phyloP scores from a whole-genome alignment of 192 early-diverging fungal genomes.

The Mycoemilia scoparia region DNA sequence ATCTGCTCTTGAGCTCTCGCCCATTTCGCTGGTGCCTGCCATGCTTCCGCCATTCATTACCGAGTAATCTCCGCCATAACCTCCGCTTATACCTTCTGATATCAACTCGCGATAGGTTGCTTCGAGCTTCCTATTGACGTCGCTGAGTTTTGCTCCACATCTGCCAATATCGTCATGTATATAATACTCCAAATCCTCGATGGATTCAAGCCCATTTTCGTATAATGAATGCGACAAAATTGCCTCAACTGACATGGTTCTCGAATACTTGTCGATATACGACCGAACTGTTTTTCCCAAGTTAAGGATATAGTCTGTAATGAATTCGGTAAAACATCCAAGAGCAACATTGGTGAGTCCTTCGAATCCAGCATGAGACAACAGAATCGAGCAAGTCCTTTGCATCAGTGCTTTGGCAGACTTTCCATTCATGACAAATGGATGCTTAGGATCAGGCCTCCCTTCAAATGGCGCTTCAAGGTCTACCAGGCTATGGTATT shows the following conservation, averaged over 20 bases:
- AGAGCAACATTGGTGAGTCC: conserved; percentile 44
- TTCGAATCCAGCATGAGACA: conserved; percentile 85
- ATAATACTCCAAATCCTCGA: conserved; percentile 56
- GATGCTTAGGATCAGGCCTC: conserved; percentile 18
- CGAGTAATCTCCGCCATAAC: conserved; percentile 19
- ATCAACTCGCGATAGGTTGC: conserved; percentile 34
- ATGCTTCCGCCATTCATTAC: conserved; percentile 24
- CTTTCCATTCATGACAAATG: conserved; percentile 32
- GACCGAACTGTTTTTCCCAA: conserved; percentile 60
- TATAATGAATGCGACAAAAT: conserved; percentile 64
- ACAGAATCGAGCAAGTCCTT: conserved; percentile 41
- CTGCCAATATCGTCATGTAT: conserved; percentile 61
- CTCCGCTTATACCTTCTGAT: conserved; percentile 14
- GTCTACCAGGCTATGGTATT: conserved; percentile 2
- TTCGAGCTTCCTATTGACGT: conserved; percentile 60
- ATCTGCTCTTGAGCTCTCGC: conserved; percentile 32
- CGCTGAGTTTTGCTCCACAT: conserved; percentile 48
- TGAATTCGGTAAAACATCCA: conserved; percentile 56
- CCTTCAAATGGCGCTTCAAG: conserved; percentile 11
- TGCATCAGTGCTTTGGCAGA: conserved; percentile 39
- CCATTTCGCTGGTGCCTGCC: conserved; percentile 38
- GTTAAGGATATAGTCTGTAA: conserved; percentile 63
- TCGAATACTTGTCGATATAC: conserved; percentile 58
- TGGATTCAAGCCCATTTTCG: conserved; percentile 57
- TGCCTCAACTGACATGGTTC: conserved; percentile 61